phyloP scores from a whole-genome alignment of 352 stramenopile genomes.

The Chrysophaeum taylorii region DNA sequence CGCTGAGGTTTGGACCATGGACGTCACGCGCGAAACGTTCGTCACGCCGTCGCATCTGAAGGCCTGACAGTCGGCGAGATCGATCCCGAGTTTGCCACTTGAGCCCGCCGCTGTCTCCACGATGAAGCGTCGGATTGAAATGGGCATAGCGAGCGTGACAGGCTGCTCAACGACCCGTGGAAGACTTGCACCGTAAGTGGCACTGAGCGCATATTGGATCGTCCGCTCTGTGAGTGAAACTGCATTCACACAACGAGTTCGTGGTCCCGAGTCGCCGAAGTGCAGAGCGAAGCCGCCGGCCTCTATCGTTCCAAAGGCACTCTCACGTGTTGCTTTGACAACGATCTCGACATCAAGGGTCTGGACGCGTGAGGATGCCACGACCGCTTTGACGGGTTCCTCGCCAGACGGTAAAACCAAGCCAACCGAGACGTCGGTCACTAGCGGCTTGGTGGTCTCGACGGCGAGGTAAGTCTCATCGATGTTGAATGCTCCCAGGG shows the following conservation, averaged over 20 bases:
- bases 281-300: not conserved
- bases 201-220: not conserved
- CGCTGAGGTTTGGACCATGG: no score
- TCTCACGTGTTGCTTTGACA: no score
- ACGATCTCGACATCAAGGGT: not conserved
- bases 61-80: not conserved
- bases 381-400: no score
- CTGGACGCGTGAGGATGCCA: not conserved
- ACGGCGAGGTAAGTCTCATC: not conserved
- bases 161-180: not conserved
- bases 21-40: not conserved
- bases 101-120: not conserved
- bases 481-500: not conserved
- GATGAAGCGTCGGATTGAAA: slow-evolving; percentile 1
- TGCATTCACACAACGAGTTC: not conserved
- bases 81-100: not conserved
- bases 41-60: not conserved
- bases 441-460: not conserved
- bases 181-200: not conserved
- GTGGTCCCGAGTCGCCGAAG: not conserved
- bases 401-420: no score
- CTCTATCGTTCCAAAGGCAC: no score
- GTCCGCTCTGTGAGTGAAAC: not conserved
- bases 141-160: not conserved
- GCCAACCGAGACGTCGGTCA: no score